Evolutionary conservation across 2,329 filamentous ascomycete species (phyloP).

Genomic region (Penicillium concentricum): DNA sequence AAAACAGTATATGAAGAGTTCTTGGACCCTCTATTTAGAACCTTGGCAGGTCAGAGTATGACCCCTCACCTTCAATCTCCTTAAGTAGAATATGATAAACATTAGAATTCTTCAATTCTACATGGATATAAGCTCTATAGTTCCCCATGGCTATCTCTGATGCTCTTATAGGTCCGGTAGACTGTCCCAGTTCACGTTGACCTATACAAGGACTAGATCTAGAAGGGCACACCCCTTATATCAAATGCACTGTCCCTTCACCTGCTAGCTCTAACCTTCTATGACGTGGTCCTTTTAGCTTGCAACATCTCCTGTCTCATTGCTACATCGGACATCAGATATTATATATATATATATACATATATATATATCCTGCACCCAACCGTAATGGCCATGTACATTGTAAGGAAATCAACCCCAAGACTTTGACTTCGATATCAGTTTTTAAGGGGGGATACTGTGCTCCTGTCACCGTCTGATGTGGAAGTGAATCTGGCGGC

Average conservation of each 20-base stretch:
- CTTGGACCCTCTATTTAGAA: neutral
- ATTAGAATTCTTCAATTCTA: neutral
- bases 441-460: neutral
- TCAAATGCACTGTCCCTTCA: neutral
- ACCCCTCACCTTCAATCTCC: neutral
- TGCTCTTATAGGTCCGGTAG: neutral
- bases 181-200: neutral
- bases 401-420: neutral
- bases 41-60: slow-evolving; percentile 1
- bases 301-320: neutral
- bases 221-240: neutral
- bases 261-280: neutral
- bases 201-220: neutral
- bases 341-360: neutral
- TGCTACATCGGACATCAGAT: neutral
- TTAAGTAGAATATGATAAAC: neutral
- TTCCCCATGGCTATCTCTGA: neutral
- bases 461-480: neutral
- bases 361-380: too few species aligned
- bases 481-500: neutral
- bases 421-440: neutral
- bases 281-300: neutral
- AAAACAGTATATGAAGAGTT: neutral
- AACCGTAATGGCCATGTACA: neutral
- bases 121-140: neutral